Conservation (phyloP, 768 basidiomycete genomes). For the Tricholoma sp. region DNA sequence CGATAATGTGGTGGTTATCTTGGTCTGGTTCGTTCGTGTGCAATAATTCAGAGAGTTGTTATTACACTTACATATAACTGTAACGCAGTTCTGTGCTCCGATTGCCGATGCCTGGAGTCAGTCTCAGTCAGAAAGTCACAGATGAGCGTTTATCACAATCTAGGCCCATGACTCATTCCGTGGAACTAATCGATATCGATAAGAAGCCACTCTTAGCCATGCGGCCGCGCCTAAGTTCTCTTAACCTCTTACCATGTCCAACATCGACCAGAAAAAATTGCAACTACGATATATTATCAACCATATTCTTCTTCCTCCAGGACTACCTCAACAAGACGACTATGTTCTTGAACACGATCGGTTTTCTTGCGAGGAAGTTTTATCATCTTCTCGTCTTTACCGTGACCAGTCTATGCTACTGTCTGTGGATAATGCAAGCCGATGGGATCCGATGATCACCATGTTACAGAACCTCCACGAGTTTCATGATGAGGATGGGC, state of each 20-base stretch:
- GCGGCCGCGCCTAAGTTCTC: not conserved
- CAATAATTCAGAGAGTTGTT: no score
- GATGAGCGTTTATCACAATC: not conserved
- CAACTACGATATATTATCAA: conserved; percentile 31
- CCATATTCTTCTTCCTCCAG: conserved; percentile 40
- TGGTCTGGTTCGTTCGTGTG: no score
- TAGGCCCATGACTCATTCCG: not conserved
- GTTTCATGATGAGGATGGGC: conserved; percentile 2
- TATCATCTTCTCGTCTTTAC: conserved; percentile 17
- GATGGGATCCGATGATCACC: conserved; percentile 25
- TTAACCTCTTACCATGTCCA: not conserved
- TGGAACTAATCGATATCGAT: no score
- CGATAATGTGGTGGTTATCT: no score
- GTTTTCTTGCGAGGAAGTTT: conserved; percentile 17
- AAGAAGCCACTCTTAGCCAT: no score
- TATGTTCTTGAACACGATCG: conserved; percentile 16
- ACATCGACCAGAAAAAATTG: not conserved
- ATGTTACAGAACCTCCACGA: conserved; percentile 24
- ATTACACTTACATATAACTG: no score
- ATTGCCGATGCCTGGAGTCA: no score
- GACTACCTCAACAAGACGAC: conserved; percentile 34
- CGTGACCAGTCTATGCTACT: conserved; percentile 2
- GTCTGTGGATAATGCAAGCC: not conserved
- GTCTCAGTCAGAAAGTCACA: no score
- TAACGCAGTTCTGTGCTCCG: no score